Conservation (phyloP, 179 eudicot species). For the Actinidia chinensis region DNA sequence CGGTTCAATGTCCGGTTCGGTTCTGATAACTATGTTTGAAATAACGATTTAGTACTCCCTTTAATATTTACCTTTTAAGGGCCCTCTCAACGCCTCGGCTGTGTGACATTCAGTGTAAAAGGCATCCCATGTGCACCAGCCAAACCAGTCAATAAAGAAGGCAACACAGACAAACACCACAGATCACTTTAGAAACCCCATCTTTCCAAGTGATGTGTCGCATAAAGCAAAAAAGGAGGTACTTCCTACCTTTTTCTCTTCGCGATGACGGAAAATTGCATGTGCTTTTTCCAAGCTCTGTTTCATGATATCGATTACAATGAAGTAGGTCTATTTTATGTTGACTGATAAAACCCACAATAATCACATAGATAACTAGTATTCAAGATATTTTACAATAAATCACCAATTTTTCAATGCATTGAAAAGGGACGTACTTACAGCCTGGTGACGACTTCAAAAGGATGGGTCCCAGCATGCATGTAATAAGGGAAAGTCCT, state of each 20-base stretch:
- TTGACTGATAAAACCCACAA: too few relatives aligned
- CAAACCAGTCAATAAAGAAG: conserved; percentile 92
- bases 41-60: not conserved
- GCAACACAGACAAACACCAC: conserved; percentile 43
- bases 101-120: conserved; percentile 97
- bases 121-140: conserved; percentile 99
- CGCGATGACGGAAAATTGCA: conserved; percentile 68
- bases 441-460: conserved; percentile 78
- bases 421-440: conserved; percentile 46
- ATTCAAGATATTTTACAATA: conserved; percentile 6
- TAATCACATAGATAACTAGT: too few relatives aligned
- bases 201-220: not conserved
- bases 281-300: conserved; percentile 15
- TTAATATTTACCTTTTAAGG: conserved; percentile 55
- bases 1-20: too few relatives aligned
- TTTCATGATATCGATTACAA: too few relatives aligned
- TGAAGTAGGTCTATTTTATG: too few relatives aligned
- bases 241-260: conserved; percentile 71
- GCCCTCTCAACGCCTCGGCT: conserved; percentile 90
- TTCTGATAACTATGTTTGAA: too few relatives aligned
- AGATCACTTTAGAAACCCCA: conserved; percentile 15
- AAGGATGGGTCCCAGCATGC: conserved; percentile 91
- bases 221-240: conserved; percentile 1
- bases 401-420: not conserved
- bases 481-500: conserved; percentile 80